A percentile compares a stretch with the other conserved stretches of the same genome.
These are phyloP conservation scores for Meyerozyma carpophila DNA, from an alignment of 1,139 yeast genomes.

Conservation along the genomic window DNA sequence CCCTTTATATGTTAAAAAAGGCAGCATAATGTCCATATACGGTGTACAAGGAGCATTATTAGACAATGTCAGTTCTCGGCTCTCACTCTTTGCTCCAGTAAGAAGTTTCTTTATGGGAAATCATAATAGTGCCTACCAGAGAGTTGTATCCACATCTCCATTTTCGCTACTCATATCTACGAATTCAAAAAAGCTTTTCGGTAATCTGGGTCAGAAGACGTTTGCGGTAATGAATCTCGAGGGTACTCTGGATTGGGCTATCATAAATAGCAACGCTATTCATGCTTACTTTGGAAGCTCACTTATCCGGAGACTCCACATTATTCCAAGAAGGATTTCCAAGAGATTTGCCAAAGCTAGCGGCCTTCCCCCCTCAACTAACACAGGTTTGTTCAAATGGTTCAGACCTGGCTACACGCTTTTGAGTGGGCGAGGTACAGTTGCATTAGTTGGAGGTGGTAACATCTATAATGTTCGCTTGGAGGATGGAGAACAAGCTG, in stretches of 20 bases:
- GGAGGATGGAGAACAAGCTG: constrained; percentile 41
- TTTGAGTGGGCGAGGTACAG: constrained; percentile 54
- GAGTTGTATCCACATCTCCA: constrained; percentile 44
- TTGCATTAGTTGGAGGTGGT: constrained; percentile 54
- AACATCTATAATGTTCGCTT: constrained; percentile 47
- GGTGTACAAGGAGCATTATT: constrained; percentile 21
- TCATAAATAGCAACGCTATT: constrained; percentile 41
- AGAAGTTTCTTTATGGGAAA: constrained; percentile 39
- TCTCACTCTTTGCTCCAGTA: constrained; percentile 30
- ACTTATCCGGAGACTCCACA: constrained; percentile 28
- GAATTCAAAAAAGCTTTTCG: constrained; percentile 3
- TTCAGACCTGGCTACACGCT: constrained; percentile 37
- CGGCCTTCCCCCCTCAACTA: constrained; percentile 15
- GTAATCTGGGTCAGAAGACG: constrained; percentile 22
- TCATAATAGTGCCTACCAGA: constrained; percentile 37
- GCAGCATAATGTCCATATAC: constrained; percentile 44
- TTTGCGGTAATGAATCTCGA: constrained; percentile 44
- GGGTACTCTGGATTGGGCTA: constrained; percentile 60
- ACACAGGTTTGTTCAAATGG: constrained; percentile 35
- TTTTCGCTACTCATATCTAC: constrained; percentile 39
- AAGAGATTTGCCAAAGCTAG: constrained; percentile 24
- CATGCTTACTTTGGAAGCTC: constrained; percentile 51
- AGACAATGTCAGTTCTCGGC: constrained; percentile 20
- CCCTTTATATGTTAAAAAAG: constrained; percentile 43
- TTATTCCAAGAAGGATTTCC: constrained; percentile 38